Percentiles rank a stretch among this genome's conserved stretches.
Evolutionary conservation across 2,329 filamentous ascomycete genomes (phyloP).

Genomic region (Ophiognomonia clavigignenti-juglandacearum): DNA sequence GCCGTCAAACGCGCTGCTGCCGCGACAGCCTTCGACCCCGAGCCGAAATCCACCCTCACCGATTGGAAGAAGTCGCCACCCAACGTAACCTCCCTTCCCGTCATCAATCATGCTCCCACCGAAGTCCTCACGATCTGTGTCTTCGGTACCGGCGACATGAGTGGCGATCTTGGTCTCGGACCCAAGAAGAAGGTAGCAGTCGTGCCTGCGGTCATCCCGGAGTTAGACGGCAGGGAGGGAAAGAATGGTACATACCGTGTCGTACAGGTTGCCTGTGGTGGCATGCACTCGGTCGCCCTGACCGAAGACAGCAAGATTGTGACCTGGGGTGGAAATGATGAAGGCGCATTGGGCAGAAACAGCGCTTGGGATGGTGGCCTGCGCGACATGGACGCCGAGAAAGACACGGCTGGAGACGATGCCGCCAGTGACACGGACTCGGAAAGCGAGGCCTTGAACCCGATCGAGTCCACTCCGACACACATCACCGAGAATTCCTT

Average conservation of each 20-base stretch:
- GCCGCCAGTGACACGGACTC: conserved; percentile 60
- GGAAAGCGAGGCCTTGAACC: conserved; percentile 51
- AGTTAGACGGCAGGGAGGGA: conserved; percentile 15
- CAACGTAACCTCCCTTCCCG: conserved; percentile 13
- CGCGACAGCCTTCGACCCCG: conserved; percentile 6
- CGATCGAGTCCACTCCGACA: conserved; percentile 53
- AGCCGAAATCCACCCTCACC: conserved; percentile 11
- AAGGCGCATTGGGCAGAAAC: conserved; percentile 59
- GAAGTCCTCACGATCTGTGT: conserved; percentile 17
- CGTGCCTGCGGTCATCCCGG: conserved; percentile 18
- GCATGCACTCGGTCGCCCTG: conserved; percentile 63
- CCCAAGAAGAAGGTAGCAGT: conserved; percentile 17
- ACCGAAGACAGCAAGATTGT: conserved; percentile 63
- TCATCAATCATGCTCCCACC: conserved; percentile 15
- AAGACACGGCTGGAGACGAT: conserved; percentile 60
- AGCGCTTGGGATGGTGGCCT: conserved; percentile 52
- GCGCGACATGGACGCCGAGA: conserved; percentile 29
- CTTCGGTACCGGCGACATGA: conserved; percentile 35
- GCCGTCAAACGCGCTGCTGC: not conserved
- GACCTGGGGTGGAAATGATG: conserved; percentile 68
- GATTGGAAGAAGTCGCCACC: conserved; percentile 13
- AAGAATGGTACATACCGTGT: conserved; percentile 24
- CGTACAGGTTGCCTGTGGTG: conserved; percentile 58
- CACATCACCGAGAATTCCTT: conserved; percentile 47
- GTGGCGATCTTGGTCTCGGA: conserved; percentile 35